phyloP scores from a whole-genome alignment of 2,329 filamentous ascomycete genomes.

The Stachybotrys echinatus region DNA sequence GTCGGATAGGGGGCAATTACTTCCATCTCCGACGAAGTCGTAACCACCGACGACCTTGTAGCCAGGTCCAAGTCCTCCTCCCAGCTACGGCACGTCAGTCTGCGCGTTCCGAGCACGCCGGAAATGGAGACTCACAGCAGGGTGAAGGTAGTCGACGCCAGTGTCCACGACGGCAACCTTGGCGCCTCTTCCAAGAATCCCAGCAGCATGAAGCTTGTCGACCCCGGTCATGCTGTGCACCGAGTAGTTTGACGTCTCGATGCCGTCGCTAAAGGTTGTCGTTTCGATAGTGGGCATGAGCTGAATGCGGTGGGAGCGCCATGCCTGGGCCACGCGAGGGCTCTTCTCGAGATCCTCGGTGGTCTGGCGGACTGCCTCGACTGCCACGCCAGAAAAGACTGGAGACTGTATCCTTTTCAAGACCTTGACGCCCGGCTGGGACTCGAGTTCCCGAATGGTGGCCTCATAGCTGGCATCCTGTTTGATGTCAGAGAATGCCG shows the following conservation, averaged over 20 bases:
- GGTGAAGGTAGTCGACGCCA: conserved; percentile 15
- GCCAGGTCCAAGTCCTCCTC: conserved; percentile 1
- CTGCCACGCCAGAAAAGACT: not conserved
- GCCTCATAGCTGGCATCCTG: not conserved
- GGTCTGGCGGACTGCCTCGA: not conserved
- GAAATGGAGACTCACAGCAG: conserved; percentile 6
- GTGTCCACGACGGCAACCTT: conserved; percentile 16
- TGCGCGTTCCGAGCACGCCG: too few relatives aligned
- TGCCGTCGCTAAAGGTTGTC: not conserved
- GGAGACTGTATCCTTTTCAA: not conserved
- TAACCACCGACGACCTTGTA: not conserved
- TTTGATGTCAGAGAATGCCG: not conserved
- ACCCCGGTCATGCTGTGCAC: conserved; percentile 15
- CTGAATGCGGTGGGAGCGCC: not conserved
- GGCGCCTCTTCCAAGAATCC: conserved; percentile 12
- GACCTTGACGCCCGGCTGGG: not conserved
- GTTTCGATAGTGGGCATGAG: not conserved
- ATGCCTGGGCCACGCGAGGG: not conserved
- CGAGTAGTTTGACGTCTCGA: conserved; percentile 9
- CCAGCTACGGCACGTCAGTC: not conserved
- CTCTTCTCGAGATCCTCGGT: not conserved
- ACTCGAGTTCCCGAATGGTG: not conserved
- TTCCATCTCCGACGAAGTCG: not conserved
- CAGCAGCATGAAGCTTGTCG: conserved; percentile 12
- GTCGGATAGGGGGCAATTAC: not conserved